Evolutionary conservation across 495 filamentous ascomycete species (phyloP), one percentile per base, ranked within the genome.

Genomic region (Bryoglossum gracile): DNA sequence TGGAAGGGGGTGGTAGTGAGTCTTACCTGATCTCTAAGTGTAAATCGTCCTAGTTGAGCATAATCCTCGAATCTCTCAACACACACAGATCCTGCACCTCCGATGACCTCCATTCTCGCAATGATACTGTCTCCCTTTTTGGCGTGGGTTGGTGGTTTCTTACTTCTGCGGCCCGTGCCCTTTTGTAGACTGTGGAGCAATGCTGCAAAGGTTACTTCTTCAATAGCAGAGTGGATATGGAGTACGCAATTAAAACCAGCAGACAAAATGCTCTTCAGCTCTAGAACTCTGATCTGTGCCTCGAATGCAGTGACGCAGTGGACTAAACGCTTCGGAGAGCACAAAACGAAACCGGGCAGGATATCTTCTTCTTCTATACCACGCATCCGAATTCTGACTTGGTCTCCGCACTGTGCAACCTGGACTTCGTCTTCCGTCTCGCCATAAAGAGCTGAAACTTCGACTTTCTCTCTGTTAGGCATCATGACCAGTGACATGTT

Each of bases 351-450:
- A 21, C 92, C 92, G n/a, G 91, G 89, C 49, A 89, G 70, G 58
- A 99, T 86, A 54, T 97, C 92, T 70, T 99, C 92, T 69, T 99
- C 92, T 68, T 99, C 92, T 25, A 94, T 82, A 55, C 94, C 92
- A 47, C 90, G 82, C 49, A 97, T 79, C 52, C 92, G 87, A 53
- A 96, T 65, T 16, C 92, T 88, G 38, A 97, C 83, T 68, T 99
- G 92, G 62, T 99, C 92, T 68, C 92, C 92, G 58, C 88, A 94
- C 51, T 84, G 85, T 18, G 83, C 89, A 24, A 72, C 73, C 9
- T 64, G 53, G 28, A 94, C 77, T 61, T 99, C 92, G 42, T 99
- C 92, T 72, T 99, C 92, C 1, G 88, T 91, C 66, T 99, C 94
- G 46, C 90, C 92, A 54, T 95, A 99, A 3, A 94, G 70, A 18